A percentile compares a stretch with the other conserved stretches of the same genome.
phyloP scores from a whole-genome alignment of 768 basidiomycete species.

The Strobilomyces confusus region DNA sequence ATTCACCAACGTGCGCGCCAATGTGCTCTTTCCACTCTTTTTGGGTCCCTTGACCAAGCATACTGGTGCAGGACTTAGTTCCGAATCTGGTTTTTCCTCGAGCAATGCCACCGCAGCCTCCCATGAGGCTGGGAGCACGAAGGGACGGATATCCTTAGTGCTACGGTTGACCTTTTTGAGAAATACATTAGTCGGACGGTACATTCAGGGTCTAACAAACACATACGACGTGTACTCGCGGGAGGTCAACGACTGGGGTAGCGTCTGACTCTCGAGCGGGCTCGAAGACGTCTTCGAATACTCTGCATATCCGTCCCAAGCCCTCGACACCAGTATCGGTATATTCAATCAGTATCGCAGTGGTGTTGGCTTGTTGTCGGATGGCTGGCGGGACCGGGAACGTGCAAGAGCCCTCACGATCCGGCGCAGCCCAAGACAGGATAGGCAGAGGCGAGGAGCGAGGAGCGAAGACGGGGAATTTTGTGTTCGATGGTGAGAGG shows the following conservation, averaged over 20 bases:
- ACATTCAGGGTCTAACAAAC: neutral
- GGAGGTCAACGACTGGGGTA: constrained; percentile 40
- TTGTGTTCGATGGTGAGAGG: constrained; percentile 36
- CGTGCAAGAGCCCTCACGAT: constrained; percentile 10
- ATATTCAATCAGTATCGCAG: constrained; percentile 56
- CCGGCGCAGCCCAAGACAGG: constrained; percentile 30
- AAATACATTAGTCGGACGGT: constrained; percentile 15
- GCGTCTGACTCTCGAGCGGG: constrained; percentile 34
- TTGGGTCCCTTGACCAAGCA: constrained; percentile 82
- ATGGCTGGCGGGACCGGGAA: constrained; percentile 12
- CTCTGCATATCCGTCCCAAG: constrained; percentile 57
- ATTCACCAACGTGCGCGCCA: constrained; percentile 73
- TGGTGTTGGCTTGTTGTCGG: constrained; percentile 16
- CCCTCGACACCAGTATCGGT: constrained; percentile 60
- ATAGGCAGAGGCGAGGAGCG: constrained; percentile 73
- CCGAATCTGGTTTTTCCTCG: neutral
- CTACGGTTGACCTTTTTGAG: constrained; percentile 21
- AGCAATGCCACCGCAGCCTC: constrained; percentile 22
- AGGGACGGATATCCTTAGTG: constrained; percentile 32
- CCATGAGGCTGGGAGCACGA: constrained; percentile 36
- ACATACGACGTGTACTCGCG: constrained; percentile 48
- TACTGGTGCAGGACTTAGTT: constrained; percentile 31
- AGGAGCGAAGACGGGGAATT: constrained; percentile 68
- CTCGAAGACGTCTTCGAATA: constrained; percentile 61
- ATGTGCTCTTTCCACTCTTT: constrained; percentile 87